Conservation (phyloP, 2,329 filamentous ascomycete genomes). For the Pseudovirgaria hyperparasitica region DNA sequence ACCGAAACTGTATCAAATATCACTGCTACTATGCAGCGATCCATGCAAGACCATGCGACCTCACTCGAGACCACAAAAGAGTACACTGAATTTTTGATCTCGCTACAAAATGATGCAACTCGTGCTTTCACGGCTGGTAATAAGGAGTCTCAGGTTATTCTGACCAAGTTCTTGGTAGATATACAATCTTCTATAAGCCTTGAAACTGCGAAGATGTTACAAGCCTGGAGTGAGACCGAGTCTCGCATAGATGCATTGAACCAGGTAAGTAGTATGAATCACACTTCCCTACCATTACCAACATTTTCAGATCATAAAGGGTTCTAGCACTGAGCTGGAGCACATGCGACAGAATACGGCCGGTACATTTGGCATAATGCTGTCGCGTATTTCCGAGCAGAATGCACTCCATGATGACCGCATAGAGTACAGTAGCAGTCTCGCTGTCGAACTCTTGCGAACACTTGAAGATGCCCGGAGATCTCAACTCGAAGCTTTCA, state of each 20-base stretch:
- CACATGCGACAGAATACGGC: too few relatives aligned
- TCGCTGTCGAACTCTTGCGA: too few relatives aligned
- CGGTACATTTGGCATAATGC: too few relatives aligned
- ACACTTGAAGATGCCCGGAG: too few relatives aligned
- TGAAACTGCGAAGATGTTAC: conserved; percentile 2
- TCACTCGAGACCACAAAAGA: conserved; percentile 12
- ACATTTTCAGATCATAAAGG: background rate
- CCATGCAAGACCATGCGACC: conserved; percentile 13
- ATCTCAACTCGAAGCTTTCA: too few relatives aligned
- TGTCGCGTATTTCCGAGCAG: too few relatives aligned
- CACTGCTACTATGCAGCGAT: conserved; percentile 11
- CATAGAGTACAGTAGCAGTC: too few relatives aligned
- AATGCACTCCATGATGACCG: too few relatives aligned
- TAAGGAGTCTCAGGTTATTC: conserved; percentile 1
- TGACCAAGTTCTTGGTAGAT: conserved; percentile 2
- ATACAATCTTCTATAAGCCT: conserved; percentile 1
- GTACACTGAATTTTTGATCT: conserved; percentile 11
- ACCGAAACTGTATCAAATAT: conserved; percentile 14
- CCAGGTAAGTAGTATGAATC: conserved; percentile 30
- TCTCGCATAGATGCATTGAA: conserved; percentile 32
- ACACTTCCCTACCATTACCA: too few relatives aligned
- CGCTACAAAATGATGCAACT: conserved; percentile 10
- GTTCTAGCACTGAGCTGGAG: too few relatives aligned
- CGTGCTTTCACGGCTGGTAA: conserved; percentile 8
- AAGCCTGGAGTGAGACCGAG: conserved; percentile 2